A percentile compares a stretch with the other conserved stretches of the same genome.
Evolutionary conservation across 768 basidiomycete species (phyloP).

Genomic region (Kwoniella bestiolae): DNA sequence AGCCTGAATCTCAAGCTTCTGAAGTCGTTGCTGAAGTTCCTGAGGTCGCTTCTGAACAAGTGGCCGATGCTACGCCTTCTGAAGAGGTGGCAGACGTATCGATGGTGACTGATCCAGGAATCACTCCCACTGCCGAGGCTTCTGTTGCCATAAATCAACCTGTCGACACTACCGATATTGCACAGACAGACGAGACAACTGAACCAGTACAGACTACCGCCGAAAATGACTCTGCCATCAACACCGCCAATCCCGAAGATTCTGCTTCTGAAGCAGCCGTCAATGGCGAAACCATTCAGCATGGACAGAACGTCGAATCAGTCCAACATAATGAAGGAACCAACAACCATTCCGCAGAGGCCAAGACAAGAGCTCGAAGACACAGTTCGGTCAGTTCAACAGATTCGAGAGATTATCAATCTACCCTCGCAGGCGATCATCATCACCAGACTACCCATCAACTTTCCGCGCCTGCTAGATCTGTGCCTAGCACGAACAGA

Average conservation of each 20-base stretch:
- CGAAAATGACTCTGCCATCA: background rate
- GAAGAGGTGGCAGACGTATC: conserved; percentile 31
- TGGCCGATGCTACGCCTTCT: conserved; percentile 1
- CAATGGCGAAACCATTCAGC: background rate
- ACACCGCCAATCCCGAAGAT: background rate
- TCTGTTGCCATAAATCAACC: too few relatives aligned
- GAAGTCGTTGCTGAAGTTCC: conserved; percentile 22
- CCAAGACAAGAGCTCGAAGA: conserved; percentile 19
- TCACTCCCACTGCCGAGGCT: background rate
- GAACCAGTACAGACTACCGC: background rate
- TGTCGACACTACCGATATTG: background rate
- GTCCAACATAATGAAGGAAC: background rate
- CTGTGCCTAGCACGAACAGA: conserved; percentile 56
- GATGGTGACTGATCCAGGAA: conserved; percentile 24
- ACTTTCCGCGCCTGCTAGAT: background rate
- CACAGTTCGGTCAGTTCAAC: conserved; percentile 22
- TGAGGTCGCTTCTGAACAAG: background rate
- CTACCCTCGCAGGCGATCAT: conserved; percentile 3
- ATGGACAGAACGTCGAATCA: background rate
- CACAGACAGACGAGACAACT: background rate
- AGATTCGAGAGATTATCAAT: conserved; percentile 14
- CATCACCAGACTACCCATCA: background rate
- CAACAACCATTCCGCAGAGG: background rate
- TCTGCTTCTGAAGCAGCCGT: background rate
- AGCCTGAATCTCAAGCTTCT: conserved; percentile 8